A percentile compares a stretch with the other conserved stretches of the same genome.
These are phyloP conservation scores for Podaxis sp. DNA, from an alignment of 768 basidiomycete species.

Conservation along the genomic window DNA sequence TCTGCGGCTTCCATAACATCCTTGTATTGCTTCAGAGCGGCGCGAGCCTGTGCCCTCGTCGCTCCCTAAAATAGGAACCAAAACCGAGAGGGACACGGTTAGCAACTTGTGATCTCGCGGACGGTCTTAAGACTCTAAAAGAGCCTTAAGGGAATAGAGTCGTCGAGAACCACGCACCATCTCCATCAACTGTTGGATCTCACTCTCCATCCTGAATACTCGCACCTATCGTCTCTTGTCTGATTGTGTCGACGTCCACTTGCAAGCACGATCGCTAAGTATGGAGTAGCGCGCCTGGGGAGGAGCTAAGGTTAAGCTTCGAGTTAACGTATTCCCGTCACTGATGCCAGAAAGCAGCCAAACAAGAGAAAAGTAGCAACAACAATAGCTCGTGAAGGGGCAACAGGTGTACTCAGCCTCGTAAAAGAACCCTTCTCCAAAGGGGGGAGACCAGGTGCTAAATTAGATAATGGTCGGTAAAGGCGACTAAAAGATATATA, in stretches of 20 bases:
- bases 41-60: conserved; percentile 74
- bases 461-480: conserved; percentile 3
- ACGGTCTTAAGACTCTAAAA: neutral
- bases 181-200: conserved; percentile 59
- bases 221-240: neutral
- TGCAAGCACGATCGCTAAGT: neutral
- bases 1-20: conserved; percentile 95
- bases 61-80: conserved; percentile 61
- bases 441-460: neutral
- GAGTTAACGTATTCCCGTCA: neutral
- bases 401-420: neutral
- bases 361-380: conserved; percentile 1
- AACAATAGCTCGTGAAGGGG: neutral
- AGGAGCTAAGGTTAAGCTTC: neutral
- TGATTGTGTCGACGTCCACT: neutral
- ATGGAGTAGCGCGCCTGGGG: neutral
- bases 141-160: neutral
- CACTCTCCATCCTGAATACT: conserved; percentile 37
- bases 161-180: conserved; percentile 28
- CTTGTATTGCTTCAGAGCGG: conserved; percentile 75
- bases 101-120: neutral
- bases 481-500: neutral
- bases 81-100: neutral
- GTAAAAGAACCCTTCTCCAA: neutral
- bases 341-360: neutral